phyloP scores from a whole-genome alignment of 2,329 filamentous ascomycete genomes.

The Byssoonygena ceratinophila region DNA sequence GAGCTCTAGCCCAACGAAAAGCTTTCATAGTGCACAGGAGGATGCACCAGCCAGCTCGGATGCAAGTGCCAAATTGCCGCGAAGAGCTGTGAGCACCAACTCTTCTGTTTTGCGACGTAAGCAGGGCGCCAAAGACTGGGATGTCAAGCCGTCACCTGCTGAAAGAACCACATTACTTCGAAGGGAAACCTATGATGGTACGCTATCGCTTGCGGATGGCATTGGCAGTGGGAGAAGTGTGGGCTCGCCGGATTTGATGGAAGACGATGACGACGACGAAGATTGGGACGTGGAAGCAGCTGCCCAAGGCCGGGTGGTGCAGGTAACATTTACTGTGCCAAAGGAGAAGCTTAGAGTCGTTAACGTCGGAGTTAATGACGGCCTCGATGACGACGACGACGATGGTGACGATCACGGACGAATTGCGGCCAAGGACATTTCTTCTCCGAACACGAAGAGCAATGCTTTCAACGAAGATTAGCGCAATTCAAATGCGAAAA shows the following conservation, averaged over 20 bases:
- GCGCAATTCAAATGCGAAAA: not conserved
- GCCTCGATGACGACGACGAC: conserved; percentile 22
- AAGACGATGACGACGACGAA: conserved; percentile 29
- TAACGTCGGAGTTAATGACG: conserved; percentile 51
- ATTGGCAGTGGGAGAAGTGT: conserved; percentile 10
- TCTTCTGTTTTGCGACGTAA: conserved; percentile 41
- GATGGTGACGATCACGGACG: conserved; percentile 8
- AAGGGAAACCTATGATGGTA: conserved; percentile 7
- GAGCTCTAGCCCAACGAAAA: conserved; percentile 22
- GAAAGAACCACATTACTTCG: conserved; percentile 14
- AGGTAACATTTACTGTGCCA: conserved; percentile 89
- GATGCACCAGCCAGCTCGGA: not conserved
- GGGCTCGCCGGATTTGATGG: conserved; percentile 9
- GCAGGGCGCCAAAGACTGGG: conserved; percentile 45
- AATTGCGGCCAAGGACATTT: not conserved
- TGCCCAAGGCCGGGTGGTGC: conserved; percentile 59
- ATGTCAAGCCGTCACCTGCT: conserved; percentile 25
- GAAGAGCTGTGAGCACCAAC: conserved; percentile 41
- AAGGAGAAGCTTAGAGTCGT: conserved; percentile 80
- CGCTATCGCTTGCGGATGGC: conserved; percentile 4
- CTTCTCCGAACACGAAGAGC: not conserved
- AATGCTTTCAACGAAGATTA: not conserved
- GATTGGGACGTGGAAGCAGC: conserved; percentile 71
- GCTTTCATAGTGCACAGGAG: conserved; percentile 15
- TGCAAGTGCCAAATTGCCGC: conserved; percentile 23